These are phyloP conservation scores for Hibiscus tridactylites DNA, from an alignment of 345 rosid species.

Conservation along the genomic window DNA sequence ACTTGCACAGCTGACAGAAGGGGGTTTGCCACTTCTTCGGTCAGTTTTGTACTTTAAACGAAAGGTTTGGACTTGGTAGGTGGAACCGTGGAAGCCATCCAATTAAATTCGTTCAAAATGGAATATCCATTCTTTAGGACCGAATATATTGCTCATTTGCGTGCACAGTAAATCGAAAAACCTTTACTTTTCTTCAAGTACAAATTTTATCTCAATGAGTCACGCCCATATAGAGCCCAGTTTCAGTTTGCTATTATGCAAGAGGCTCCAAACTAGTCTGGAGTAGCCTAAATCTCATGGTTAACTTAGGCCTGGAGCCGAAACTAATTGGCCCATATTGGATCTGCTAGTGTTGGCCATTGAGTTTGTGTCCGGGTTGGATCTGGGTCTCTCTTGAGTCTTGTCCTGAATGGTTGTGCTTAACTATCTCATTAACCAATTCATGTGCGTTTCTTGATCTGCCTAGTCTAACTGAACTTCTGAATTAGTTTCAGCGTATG, in stretches of 20 bases:
- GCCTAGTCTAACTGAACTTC: no score
- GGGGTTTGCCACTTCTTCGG: not conserved
- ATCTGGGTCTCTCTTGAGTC: no score
- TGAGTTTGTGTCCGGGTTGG: no score
- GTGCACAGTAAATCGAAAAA: not conserved
- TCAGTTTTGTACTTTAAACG: not conserved
- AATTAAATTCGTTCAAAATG: not conserved
- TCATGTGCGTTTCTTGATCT: no score
- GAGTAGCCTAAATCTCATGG: not conserved
- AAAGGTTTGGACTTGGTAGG: not conserved
- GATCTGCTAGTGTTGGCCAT: not conserved
- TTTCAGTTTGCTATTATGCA: not conserved
- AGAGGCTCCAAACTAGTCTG: no score
- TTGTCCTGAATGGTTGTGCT: no score
- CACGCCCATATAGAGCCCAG: not conserved
- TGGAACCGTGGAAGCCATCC: not conserved
- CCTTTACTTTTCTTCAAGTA: not conserved
- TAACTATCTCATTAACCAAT: no score
- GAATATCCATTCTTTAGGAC: not conserved
- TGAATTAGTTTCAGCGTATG: no score
- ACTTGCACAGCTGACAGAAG: not conserved
- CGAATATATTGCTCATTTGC: not conserved
- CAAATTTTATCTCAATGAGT: not conserved
- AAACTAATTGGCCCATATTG: not conserved
- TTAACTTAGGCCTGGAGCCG: not conserved